Percentiles rank a stretch among this genome's conserved stretches.
phyloP scores from a whole-genome alignment of 257 asterid species.

The Eucommia ulmoides region DNA sequence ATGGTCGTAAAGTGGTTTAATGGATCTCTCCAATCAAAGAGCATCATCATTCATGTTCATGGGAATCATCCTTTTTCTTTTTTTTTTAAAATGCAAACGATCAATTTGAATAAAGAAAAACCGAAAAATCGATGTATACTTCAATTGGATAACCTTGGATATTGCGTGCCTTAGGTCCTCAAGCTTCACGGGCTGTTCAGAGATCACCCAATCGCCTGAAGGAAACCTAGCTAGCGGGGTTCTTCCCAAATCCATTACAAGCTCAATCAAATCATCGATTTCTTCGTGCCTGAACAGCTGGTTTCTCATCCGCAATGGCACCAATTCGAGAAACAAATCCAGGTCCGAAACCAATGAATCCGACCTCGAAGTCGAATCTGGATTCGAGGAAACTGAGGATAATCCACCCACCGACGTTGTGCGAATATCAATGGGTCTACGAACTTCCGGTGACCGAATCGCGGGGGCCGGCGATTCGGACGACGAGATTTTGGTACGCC shows the following conservation, averaged over 20 bases:
- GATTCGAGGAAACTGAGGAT: slow-evolving; percentile 28
- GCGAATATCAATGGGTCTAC: slow-evolving; percentile 61
- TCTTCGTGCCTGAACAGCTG: slow-evolving; percentile 53
- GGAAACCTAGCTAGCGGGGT: slow-evolving; percentile 94
- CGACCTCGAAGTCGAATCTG: slow-evolving; percentile 38
- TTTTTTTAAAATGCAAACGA: no score
- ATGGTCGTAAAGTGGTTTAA: neutral
- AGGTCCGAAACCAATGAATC: slow-evolving; percentile 66
- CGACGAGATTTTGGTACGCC: slow-evolving; percentile 39
- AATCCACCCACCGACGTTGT: slow-evolving; percentile 36
- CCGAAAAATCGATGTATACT: no score
- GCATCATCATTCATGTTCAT: no score
- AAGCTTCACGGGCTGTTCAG: slow-evolving; percentile 56
- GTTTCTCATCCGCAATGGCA: slow-evolving; percentile 69
- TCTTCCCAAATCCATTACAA: slow-evolving; percentile 97
- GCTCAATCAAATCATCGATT: slow-evolving; percentile 67
- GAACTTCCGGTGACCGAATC: slow-evolving; percentile 47
- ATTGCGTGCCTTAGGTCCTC: slow-evolving; percentile 76
- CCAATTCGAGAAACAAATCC: slow-evolving; percentile 75
- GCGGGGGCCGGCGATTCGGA: slow-evolving; percentile 30
- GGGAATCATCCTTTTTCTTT: no score
- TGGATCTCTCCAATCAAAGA: no score
- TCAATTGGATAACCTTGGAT: slow-evolving; percentile 53
- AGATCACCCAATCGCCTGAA: slow-evolving; percentile 76
- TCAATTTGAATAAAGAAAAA: no score